Percentiles rank a stretch among this genome's conserved stretches.
Conservation (phyloP, 2,329 filamentous ascomycete species). For the Zasmidium angulare region DNA sequence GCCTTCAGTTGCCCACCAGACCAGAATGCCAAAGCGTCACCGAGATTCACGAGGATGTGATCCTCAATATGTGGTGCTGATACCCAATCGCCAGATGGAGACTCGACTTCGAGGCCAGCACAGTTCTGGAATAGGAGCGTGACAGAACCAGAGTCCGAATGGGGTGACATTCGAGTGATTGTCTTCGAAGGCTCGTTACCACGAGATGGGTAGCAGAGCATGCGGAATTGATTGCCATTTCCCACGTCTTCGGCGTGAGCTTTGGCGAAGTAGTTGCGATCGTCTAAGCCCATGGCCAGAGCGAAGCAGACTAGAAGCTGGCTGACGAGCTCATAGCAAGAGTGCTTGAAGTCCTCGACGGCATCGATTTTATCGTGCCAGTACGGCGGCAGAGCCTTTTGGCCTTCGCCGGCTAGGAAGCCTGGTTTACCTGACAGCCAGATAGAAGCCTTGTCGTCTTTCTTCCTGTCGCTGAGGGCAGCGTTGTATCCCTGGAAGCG, state of each 20-base stretch:
- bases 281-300: slow-evolving; percentile 14
- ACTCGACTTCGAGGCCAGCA: slow-evolving; percentile 13
- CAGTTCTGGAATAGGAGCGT: slow-evolving; percentile 19
- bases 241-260: slow-evolving; percentile 16
- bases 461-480: slow-evolving; percentile 18
- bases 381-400: slow-evolving; percentile 19
- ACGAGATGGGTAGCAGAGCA: slow-evolving; percentile 17
- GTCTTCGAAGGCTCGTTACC: slow-evolving; percentile 7
- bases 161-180: slow-evolving; percentile 20
- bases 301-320: slow-evolving; percentile 22
- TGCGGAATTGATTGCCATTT: slow-evolving; percentile 9
- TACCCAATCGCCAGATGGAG: slow-evolving; percentile 11
- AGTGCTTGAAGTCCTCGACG: slow-evolving; percentile 25
- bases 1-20: slow-evolving; percentile 16
- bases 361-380: slow-evolving; percentile 21
- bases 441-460: slow-evolving; percentile 28
- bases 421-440: slow-evolving; percentile 24
- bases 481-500: slow-evolving; percentile 22
- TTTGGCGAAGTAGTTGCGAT: slow-evolving; percentile 17
- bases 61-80: slow-evolving; percentile 10
- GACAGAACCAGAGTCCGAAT: slow-evolving; percentile 22
- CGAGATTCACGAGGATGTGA: slow-evolving; percentile 17
- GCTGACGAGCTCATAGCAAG: slow-evolving; percentile 22
- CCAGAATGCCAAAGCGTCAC: slow-evolving; percentile 19
- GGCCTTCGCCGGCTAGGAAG: slow-evolving; percentile 4